Percentiles rank a stretch among this genome's conserved stretches.
Conservation (phyloP, 257 asterid genomes). For the Solanum medicagineum region DNA sequence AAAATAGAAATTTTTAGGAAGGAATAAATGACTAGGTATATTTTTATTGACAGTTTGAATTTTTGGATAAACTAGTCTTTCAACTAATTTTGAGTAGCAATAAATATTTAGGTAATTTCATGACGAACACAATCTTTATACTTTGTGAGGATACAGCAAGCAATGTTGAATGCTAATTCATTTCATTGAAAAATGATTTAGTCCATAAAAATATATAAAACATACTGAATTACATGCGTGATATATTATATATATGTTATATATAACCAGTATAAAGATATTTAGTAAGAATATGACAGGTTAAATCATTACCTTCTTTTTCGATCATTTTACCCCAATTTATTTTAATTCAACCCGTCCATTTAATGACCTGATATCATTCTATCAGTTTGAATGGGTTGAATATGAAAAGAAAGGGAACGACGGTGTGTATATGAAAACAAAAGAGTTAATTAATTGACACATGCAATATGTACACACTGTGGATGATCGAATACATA, state of each 20-base stretch:
- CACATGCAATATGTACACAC: neutral
- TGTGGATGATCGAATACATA: constrained; percentile 1
- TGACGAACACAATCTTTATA: neutral
- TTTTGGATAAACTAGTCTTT: neutral
- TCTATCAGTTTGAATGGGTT: neutral
- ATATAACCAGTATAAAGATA: neutral
- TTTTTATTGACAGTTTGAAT: neutral
- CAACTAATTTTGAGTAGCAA: neutral
- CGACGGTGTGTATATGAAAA: neutral
- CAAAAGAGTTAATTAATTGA: neutral
- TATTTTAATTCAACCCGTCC: neutral
- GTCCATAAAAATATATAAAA: neutral
- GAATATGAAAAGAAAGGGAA: neutral
- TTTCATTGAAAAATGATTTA: neutral
- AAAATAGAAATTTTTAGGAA: too few species aligned
- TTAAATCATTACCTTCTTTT: neutral
- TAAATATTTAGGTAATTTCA: neutral
- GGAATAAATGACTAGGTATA: neutral
- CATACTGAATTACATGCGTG: neutral
- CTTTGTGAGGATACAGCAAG: neutral
- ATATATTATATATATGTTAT: neutral
- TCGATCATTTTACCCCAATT: neutral
- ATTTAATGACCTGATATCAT: neutral
- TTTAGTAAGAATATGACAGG: neutral
- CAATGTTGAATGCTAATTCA: neutral